Evolutionary conservation across 352 stramenopile species (phyloP).

Genomic region (Thalassiosira livingstoniorum): DNA sequence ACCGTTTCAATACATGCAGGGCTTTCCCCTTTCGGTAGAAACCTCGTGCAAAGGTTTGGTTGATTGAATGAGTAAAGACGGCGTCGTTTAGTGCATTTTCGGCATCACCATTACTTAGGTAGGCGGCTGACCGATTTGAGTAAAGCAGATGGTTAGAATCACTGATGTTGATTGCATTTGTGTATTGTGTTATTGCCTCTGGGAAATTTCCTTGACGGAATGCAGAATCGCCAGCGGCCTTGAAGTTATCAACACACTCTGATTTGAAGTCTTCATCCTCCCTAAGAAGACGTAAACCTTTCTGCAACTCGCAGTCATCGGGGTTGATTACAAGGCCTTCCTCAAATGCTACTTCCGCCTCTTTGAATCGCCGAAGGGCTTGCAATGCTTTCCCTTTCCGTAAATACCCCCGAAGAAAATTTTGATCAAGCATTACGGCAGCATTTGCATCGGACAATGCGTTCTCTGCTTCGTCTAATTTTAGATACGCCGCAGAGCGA

Average conservation of each 20-base stretch:
- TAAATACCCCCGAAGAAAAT: no score
- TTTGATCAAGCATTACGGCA: no score
- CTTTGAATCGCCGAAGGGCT: no score
- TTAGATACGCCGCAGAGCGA: no score
- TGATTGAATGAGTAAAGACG: slow-evolving; percentile 93
- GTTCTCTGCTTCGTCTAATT: no score
- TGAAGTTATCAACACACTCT: slow-evolving; percentile 39
- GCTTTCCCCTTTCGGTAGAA: slow-evolving; percentile 97
- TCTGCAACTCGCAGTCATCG: no score
- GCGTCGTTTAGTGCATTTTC: slow-evolving; percentile 96
- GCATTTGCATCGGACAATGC: no score
- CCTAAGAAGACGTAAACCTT: no score
- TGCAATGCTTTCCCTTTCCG: no score
- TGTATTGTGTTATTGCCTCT: slow-evolving; percentile 96
- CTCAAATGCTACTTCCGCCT: no score
- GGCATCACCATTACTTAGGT: slow-evolving; percentile 92
- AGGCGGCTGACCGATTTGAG: slow-evolving; percentile 98
- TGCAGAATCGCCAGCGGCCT: slow-evolving; percentile 50
- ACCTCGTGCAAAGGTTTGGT: slow-evolving; percentile 96
- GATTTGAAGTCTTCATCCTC: no score
- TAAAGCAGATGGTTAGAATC: slow-evolving; percentile 97
- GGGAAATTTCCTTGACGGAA: slow-evolving; percentile 93
- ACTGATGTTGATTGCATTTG: slow-evolving; percentile 95
- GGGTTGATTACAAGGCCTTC: no score
- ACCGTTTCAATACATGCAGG: slow-evolving; percentile 92